A percentile compares a stretch with the other conserved stretches of the same genome.
Evolutionary conservation across 768 basidiomycete species (phyloP).

Genomic region (Collybiopsis confluens): DNA sequence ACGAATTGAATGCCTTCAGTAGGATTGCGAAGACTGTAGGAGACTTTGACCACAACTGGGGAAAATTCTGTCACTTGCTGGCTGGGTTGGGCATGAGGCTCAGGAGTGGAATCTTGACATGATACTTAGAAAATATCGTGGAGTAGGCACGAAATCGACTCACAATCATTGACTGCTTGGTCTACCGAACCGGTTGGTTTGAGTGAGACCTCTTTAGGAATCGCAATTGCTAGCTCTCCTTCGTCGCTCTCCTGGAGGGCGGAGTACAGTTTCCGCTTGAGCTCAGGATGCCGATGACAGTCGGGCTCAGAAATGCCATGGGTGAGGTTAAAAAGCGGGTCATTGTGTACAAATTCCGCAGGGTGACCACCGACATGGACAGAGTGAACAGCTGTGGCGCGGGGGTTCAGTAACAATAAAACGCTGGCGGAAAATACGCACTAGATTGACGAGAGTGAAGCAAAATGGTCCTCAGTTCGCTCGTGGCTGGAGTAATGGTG

Average conservation of each 20-base stretch:
- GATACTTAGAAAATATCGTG: background rate
- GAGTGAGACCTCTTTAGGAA: conserved; percentile 69
- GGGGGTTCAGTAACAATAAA: background rate
- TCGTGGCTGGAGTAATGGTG: conserved; percentile 76
- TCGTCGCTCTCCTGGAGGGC: conserved; percentile 90
- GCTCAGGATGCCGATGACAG: conserved; percentile 85
- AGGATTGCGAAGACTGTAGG: conserved; percentile 79
- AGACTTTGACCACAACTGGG: conserved; percentile 71
- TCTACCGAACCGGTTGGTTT: conserved; percentile 53
- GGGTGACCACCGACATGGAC: conserved; percentile 68
- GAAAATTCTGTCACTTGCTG: conserved; percentile 57
- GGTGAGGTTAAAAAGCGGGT: conserved; percentile 65
- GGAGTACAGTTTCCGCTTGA: conserved; percentile 88
- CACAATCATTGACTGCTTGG: conserved; percentile 55
- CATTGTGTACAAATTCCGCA: conserved; percentile 76
- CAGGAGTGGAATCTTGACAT: conserved; percentile 58
- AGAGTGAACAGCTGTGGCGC: conserved; percentile 64
- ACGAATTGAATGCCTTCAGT: conserved; percentile 85
- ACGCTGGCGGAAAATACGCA: conserved; percentile 35
- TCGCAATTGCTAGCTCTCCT: conserved; percentile 88
- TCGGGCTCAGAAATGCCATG: conserved; percentile 55
- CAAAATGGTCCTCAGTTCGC: conserved; percentile 77
- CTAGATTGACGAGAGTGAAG: conserved; percentile 88
- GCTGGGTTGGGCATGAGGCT: conserved; percentile 25
- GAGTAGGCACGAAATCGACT: conserved; percentile 12